These are phyloP conservation scores for Erodium trifolium DNA, from an alignment of 441 rosid genomes.

Conservation along the genomic window DNA sequence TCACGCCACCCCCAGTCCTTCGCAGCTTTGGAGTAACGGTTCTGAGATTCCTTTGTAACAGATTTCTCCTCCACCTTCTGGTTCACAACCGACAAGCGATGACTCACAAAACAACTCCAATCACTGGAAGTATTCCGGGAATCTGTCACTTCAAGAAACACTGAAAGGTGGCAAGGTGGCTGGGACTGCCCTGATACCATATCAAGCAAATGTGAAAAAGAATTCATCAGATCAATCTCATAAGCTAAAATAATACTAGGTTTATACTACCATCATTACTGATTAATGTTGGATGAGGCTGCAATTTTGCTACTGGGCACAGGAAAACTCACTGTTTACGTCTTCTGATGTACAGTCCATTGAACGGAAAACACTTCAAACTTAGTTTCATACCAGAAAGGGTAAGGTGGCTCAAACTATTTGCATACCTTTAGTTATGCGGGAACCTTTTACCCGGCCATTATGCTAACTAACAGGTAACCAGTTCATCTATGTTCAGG, in stretches of 20 bases:
- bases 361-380: neutral
- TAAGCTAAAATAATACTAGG: conserved; percentile 8
- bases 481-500: neutral
- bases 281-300: conserved; percentile 1
- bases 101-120: conserved; percentile 99
- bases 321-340: neutral
- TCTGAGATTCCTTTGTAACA: conserved; percentile 92
- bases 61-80: conserved; percentile 90
- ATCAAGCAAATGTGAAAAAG: conserved; percentile 29
- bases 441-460: neutral
- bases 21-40: conserved; percentile 98
- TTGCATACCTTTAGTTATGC: neutral
- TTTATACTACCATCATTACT: neutral
- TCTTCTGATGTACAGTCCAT: neutral
- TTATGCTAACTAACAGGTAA: neutral
- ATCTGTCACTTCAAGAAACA: conserved; percentile 98
- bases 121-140: conserved; percentile 79
- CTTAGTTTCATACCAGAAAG: neutral
- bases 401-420: neutral
- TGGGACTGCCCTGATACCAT: conserved; percentile 99
- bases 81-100: conserved; percentile 90
- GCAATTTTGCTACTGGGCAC: neutral
- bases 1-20: conserved; percentile 99
- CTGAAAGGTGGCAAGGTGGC: conserved; percentile 99
- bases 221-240: conserved; percentile 36